These are phyloP conservation scores for Pichia sp. DNA, from an alignment of 1,139 yeast genomes.

Conservation along the genomic window DNA sequence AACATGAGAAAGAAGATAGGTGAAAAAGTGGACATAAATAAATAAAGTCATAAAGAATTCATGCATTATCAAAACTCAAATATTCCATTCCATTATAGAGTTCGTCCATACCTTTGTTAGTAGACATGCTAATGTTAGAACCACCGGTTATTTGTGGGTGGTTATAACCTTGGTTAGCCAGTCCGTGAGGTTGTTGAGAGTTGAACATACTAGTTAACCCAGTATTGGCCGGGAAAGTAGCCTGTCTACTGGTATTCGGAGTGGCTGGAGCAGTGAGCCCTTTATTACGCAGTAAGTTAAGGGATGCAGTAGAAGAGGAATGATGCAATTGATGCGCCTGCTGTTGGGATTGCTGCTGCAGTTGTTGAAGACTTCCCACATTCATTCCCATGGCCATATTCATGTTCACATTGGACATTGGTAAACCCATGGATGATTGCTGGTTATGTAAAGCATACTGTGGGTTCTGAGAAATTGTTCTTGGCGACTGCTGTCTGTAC, in stretches of 20 bases:
- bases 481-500: conserved; percentile 33
- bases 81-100: conserved; percentile 29
- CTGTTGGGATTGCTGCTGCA: conserved; percentile 19
- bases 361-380: conserved; percentile 11
- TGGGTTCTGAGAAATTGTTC: conserved; percentile 27
- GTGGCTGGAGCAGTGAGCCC: conserved; percentile 24
- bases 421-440: conserved; percentile 11
- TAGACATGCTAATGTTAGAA: conserved; percentile 20
- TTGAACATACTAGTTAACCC: conserved; percentile 7
- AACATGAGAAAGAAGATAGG: neutral
- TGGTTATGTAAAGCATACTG: conserved; percentile 18
- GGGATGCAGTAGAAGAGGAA: conserved; percentile 30
- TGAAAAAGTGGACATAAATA: conserved; percentile 3
- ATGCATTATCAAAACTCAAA: conserved; percentile 16
- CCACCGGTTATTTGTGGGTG: conserved; percentile 29
- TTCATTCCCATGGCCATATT: neutral
- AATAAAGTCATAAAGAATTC: neutral
- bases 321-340: conserved; percentile 23
- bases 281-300: conserved; percentile 24
- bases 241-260: conserved; percentile 20
- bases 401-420: conserved; percentile 4
- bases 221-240: conserved; percentile 14
- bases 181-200: conserved; percentile 11
- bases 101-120: conserved; percentile 20
- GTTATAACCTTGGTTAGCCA: conserved; percentile 16